Percentiles rank a stretch among this genome's conserved stretches.
Evolutionary conservation across 2,329 filamentous ascomycete species (phyloP).

Genomic region (Xylariomycetidae sp.): DNA sequence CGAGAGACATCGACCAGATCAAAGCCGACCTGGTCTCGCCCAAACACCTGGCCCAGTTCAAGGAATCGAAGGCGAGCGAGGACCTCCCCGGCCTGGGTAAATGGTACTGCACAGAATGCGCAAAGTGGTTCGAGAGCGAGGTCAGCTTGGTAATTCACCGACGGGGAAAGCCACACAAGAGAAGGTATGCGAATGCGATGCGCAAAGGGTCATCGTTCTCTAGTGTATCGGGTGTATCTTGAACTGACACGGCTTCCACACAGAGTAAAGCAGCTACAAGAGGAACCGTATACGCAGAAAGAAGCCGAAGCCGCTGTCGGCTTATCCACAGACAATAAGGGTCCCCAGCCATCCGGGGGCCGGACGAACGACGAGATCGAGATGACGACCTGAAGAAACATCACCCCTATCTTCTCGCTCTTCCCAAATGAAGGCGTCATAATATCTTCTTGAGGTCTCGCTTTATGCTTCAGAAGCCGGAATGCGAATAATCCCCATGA

Average conservation of each 20-base stretch:
- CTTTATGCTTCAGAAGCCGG: too few relatives aligned
- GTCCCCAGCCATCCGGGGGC: conserved; percentile 19
- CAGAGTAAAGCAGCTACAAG: conserved; percentile 76
- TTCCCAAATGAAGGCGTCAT: too few relatives aligned
- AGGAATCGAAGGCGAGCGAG: conserved; percentile 72
- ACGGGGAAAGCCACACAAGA: conserved; percentile 90
- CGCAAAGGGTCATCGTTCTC: too few relatives aligned
- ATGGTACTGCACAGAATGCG: conserved; percentile 87
- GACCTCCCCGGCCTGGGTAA: conserved; percentile 83
- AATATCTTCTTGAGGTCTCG: too few relatives aligned
- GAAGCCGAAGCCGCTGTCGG: conserved; percentile 79
- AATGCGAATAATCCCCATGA: too few relatives aligned
- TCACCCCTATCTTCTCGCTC: too few relatives aligned
- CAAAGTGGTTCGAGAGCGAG: conserved; percentile 93
- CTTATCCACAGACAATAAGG: conserved; percentile 63
- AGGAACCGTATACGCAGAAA: conserved; percentile 82
- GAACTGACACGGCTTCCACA: too few relatives aligned
- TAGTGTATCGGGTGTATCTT: too few relatives aligned
- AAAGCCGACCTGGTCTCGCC: conserved; percentile 74
- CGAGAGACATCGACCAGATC: conserved; percentile 87
- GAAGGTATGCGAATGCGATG: conserved; percentile 61
- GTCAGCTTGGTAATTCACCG: conserved; percentile 69
- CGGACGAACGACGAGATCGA: conserved; percentile 32
- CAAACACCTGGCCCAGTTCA: conserved; percentile 75
- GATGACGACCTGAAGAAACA: conserved; percentile 34